A percentile compares a stretch with the other conserved stretches of the same genome.
phyloP scores from a whole-genome alignment of 140 eudicot genomes.

The Anethum foeniculum region DNA sequence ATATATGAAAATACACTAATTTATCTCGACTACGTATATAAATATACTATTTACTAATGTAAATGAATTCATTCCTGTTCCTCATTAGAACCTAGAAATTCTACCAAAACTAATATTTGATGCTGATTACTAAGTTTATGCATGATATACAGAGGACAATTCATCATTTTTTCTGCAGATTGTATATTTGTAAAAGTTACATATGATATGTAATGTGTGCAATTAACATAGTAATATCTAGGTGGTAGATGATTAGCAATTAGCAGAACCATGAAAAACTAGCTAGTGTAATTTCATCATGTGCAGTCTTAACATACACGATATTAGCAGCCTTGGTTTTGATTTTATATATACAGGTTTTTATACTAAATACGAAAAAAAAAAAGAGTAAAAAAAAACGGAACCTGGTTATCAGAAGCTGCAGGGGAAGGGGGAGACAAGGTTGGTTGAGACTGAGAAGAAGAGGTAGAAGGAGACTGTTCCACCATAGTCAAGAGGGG shows the following conservation, averaged over 20 bases:
- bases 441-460: neutral
- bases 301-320: neutral
- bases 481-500: constrained; percentile 5
- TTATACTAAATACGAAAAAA: neutral
- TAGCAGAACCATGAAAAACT: neutral
- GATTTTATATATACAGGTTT: neutral
- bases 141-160: neutral
- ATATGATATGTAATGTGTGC: neutral
- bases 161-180: neutral
- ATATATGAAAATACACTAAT: too few relatives aligned
- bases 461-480: neutral
- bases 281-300: neutral
- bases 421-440: neutral
- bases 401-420: neutral
- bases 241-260: neutral
- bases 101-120: neutral
- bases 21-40: too few relatives aligned
- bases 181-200: neutral
- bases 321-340: neutral
- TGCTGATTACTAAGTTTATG: neutral
- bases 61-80: too few relatives aligned
- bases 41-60: too few relatives aligned
- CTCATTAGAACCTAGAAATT: neutral
- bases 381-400: neutral
- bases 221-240: neutral